These are phyloP conservation scores for Kodamaea arcana DNA, from an alignment of 1,139 yeast species.

Conservation along the genomic window DNA sequence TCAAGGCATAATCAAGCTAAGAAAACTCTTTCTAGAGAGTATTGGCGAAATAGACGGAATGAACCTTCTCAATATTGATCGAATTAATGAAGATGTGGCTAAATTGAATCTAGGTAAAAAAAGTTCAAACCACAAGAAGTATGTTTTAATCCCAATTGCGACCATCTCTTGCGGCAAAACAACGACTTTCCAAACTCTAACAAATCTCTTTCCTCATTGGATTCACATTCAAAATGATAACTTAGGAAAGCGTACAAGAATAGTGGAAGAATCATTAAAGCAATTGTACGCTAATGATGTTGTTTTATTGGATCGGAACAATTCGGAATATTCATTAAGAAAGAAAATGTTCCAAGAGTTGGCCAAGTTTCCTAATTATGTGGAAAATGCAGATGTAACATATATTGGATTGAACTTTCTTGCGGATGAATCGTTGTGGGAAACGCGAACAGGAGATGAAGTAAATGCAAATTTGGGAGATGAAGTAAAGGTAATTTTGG, in stretches of 20 bases:
- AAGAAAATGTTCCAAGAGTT: slow-evolving; percentile 59
- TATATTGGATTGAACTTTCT: slow-evolving; percentile 71
- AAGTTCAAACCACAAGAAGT: slow-evolving; percentile 28
- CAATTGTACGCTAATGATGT: slow-evolving; percentile 30
- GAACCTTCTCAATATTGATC: slow-evolving; percentile 20
- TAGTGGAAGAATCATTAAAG: slow-evolving; percentile 47
- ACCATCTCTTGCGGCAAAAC: slow-evolving; percentile 97
- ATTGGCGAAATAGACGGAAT: slow-evolving; percentile 31
- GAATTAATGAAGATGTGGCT: slow-evolving; percentile 10
- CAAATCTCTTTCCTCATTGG: slow-evolving; percentile 57
- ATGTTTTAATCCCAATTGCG: slow-evolving; percentile 75
- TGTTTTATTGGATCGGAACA: slow-evolving; percentile 80
- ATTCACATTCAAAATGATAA: slow-evolving; percentile 86
- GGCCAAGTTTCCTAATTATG: slow-evolving; percentile 29
- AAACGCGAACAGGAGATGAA: too few species aligned
- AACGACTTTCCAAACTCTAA: slow-evolving; percentile 64
- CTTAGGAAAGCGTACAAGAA: slow-evolving; percentile 48
- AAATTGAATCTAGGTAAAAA: slow-evolving; percentile 2
- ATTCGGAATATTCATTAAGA: slow-evolving; percentile 70
- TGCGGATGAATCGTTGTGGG: slow-evolving; percentile 16
- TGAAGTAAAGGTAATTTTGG: not conserved
- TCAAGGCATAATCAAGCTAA: slow-evolving; percentile 69
- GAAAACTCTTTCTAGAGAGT: slow-evolving; percentile 55
- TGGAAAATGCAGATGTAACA: slow-evolving; percentile 13
- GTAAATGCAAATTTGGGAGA: too few species aligned